Evolutionary conservation across 768 basidiomycete genomes (phyloP), one percentile per base, ranked within the genome.

Genomic region (Ephemerocybe angulata): DNA sequence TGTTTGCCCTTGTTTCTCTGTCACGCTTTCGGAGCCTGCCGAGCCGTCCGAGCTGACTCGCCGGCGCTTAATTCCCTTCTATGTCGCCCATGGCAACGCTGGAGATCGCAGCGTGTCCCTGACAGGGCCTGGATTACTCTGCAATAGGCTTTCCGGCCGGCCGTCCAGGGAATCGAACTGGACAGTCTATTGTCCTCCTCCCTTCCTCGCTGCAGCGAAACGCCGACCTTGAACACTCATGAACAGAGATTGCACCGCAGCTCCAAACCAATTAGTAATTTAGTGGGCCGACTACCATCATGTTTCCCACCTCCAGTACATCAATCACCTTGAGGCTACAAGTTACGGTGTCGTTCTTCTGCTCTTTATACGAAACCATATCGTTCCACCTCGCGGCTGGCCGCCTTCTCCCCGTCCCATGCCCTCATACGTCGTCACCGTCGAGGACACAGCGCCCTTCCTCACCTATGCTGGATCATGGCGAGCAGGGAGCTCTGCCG

Each of bases 321-420:
- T n/a, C n/a, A n/a, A n/a, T n/a, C n/a, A n/a, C n/a, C n/a, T n/a
- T n/a, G n/a, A n/a, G n/a, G n/a, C n/a, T n/a, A n/a, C 33, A 35
- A 35, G 33, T 8, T 8, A 17, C 33, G 33, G 33, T 35, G 33
- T 8, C 33, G 8, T 35, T 8, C 17, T 35, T 17, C 8, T 17
- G 33, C 19, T 43, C n/a, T 7, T n/a, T 24, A 10, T 43, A n/a
- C 19, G n/a, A n/a, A n/a, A n/a, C 27, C 12, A 48, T 58, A 35
- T 64, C 63, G 31, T 61, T 65, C 6, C 66, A 64, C 50, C 68
- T 70, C 41, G 63, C 62, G 35, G n/a, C n/a, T n/a, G n/a, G n/a
- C n/a, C 63, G 60, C 37, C 67, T 55, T 58, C 66, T 70, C 41
- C 61, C 63, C 10, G 61, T 58, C 17, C 62, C 63, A 58, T 63